Base-by-base conservation (phyloP, 768 basidiomycete genomes). In the Lactarius akahatsu region DNA sequence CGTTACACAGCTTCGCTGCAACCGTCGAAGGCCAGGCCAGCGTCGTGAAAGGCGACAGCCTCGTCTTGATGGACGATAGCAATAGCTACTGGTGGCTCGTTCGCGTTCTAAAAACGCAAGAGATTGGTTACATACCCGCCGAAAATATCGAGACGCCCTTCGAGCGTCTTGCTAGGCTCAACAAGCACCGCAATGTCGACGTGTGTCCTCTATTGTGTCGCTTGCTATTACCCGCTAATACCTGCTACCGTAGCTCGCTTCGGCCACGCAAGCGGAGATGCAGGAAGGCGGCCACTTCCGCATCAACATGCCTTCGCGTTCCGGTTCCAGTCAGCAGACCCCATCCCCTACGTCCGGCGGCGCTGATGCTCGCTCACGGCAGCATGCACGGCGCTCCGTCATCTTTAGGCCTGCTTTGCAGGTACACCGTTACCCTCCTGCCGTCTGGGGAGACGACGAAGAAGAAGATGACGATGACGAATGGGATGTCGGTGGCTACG, bases 71-170 rank as follows among this genome's bases (percentile, higher is more conserved):
- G 85, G 97, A 99, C 79, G 97, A 99, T 76, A 94, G 90, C 64
- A 98, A 99, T 77, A 94, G 92, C 77, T 99, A 99, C 79, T 98
- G 97, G 97, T 98, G 97, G 97, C 91, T 98, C 59, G 96, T 99
- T 9, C 87, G 95, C 57, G 97, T 99, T 10, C 87, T 99, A 69
- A 98, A 98, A 80, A 98, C 96, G 9, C 95, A 98, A 77, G 95
- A 97, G 73, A 94, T 99, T 18, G 97, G 97, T 0, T 99, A 99
- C 76, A 98, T 99, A 59, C 97, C 97, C 20, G 97, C 97, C 0
- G 97, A 99, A 79, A 98, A 98, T 76, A 98, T 99, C 71, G 97
- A 99, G 76, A 99, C 97, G 0, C 97, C 97, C 0, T 97, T 94
- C 72, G 97, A 99, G 75, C 85, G 97, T 41, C 84, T 98, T 7